These are phyloP conservation scores for Solanum bulbocastanum DNA, from an alignment of 257 asterid genomes.

Conservation along the genomic window DNA sequence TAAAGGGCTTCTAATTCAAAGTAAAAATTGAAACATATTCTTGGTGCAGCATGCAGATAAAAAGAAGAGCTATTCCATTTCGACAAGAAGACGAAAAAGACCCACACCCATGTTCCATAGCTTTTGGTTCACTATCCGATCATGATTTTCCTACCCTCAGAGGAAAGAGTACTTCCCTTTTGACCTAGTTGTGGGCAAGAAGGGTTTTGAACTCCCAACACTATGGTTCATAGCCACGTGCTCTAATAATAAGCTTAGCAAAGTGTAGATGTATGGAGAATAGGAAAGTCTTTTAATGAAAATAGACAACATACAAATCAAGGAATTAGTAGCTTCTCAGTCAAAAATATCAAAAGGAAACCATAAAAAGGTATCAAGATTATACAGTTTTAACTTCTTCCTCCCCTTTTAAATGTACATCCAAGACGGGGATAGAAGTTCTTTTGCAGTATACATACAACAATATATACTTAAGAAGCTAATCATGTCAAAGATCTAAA, in stretches of 20 bases:
- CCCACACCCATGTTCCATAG: background rate
- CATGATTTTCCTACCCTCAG: background rate
- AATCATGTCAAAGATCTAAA: background rate
- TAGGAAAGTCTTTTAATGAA: background rate
- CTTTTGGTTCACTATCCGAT: background rate
- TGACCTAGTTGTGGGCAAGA: background rate
- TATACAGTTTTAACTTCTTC: constrained; percentile 7
- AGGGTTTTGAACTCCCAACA: background rate
- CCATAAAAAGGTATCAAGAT: constrained; percentile 8
- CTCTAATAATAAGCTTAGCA: background rate
- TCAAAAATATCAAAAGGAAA: background rate
- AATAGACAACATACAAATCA: background rate
- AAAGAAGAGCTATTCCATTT: background rate
- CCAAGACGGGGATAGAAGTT: constrained; percentile 11
- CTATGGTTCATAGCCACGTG: background rate
- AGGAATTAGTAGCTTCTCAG: background rate
- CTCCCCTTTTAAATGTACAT: constrained; percentile 12
- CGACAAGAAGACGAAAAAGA: background rate
- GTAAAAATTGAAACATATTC: background rate
- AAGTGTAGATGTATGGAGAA: background rate
- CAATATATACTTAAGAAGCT: constrained; percentile 1
- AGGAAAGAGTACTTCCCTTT: background rate
- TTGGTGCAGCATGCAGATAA: background rate
- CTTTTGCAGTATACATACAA: background rate
- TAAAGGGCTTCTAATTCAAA: background rate